Evolutionary conservation across 768 basidiomycete genomes (phyloP), one percentile per base, ranked within the genome.

Genomic region (Roridomyces roridus): DNA sequence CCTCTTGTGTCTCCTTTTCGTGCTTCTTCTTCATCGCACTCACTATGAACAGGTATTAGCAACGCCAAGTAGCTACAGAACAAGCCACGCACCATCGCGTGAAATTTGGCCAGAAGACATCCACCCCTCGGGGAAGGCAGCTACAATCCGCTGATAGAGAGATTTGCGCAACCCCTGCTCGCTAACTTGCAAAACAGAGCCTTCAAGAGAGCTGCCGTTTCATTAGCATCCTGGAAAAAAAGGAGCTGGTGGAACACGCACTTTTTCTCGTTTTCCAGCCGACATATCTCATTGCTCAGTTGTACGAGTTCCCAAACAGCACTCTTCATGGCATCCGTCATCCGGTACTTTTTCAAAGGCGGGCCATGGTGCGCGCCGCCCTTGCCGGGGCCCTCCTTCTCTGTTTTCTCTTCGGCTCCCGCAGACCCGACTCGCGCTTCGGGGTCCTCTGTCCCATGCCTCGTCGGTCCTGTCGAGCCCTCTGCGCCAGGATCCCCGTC

Each of bases 101-200:
- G 91, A 92, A 57, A 94, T 91, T 70, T 92, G 89, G 4, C 91
- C 89, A 3, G 90, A 91, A 25, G 87, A 85, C 76, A 94, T 85
- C 92, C 92, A 94, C 12, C 90, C 90, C 0, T 86, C 78, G 0
- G 92, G 92, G 71, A 91, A 94, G 2, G 85, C 85, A n/a, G 80
- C 81, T 0, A 93, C 88, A 54, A 94, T 92, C 86, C 87, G 90
- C 69, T 92, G 87, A 73, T 95, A 96, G 8, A 95, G 71, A 6
- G 78, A 74, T 77, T 95, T 96, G 47, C 92, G 77, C 62, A 87
- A 72, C 1, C 89, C 90, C 71, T 94, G 92, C 63, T 92, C 89
- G 64, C 90, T 92, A 6, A 94, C 85, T 67, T 85, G 83, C 36
- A 87, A 78, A 39, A 86, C 85, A 20, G 81, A 84, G 3, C 85